A percentile compares a stretch with the other conserved stretches of the same genome.
Conservation (phyloP, 371 early-diverging fungal genomes). For the Blastocladiella emersonii region DNA sequence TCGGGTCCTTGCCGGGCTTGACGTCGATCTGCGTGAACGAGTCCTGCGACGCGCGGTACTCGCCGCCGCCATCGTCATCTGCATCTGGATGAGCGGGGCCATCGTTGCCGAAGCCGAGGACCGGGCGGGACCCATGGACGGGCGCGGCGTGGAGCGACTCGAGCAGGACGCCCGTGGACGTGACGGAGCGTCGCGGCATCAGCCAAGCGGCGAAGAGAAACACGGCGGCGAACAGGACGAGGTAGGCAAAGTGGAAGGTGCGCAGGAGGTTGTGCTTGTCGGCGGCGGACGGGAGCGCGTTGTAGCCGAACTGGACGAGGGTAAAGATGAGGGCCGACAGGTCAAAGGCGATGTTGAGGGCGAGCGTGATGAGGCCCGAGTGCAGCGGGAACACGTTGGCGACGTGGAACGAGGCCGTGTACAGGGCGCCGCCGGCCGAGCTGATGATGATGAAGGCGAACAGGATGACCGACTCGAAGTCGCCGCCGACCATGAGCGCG, state of each 20-base stretch:
- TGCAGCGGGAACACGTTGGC: not conserved
- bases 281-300: not conserved
- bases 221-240: not conserved
- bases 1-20: no score
- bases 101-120: no score
- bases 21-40: no score
- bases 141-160: no score
- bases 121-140: no score
- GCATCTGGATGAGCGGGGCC: no score
- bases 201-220: not conserved
- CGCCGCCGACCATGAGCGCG: not conserved
- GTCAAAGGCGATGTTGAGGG: not conserved
- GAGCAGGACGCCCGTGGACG: not conserved
- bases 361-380: not conserved
- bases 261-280: not conserved
- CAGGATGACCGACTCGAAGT: not conserved
- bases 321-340: not conserved
- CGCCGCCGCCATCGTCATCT: no score
- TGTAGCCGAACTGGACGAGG: not conserved
- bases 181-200: not conserved
- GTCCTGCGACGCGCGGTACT: no score
- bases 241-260: not conserved
- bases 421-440: not conserved
- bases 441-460: not conserved
- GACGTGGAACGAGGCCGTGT: conserved; percentile 1